Conservation (phyloP, 192 early-diverging fungal genomes). For the Neocallimastix lanati region DNA sequence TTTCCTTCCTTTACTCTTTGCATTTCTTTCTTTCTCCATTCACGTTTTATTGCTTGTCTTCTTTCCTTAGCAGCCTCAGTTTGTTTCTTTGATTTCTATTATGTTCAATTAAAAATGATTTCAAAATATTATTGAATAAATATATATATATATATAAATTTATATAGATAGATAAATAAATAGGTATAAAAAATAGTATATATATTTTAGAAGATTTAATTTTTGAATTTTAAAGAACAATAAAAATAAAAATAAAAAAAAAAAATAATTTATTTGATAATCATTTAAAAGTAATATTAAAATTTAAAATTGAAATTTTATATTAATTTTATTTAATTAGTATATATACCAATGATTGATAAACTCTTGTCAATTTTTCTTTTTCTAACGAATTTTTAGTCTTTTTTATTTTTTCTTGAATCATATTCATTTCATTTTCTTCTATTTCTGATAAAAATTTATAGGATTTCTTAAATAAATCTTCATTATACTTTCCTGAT, state of each 20-base stretch:
- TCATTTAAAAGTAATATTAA: background rate
- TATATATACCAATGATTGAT: constrained; percentile 48
- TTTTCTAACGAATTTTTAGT: constrained; percentile 42
- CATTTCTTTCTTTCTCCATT: constrained; percentile 62
- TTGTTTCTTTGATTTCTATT: constrained; percentile 15
- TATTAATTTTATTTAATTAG: too few relatives aligned
- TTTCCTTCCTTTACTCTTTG: constrained; percentile 74
- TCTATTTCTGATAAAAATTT: constrained; percentile 68
- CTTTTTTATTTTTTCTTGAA: constrained; percentile 44
- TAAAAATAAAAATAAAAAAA: too few relatives aligned
- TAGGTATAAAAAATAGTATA: too few relatives aligned
- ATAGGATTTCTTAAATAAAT: constrained; percentile 83
- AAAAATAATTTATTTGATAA: too few relatives aligned
- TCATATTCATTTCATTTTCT: constrained; percentile 46
- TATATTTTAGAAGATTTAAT: too few relatives aligned
- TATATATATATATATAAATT: background rate
- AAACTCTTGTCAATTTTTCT: constrained; percentile 30
- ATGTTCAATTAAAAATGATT: constrained; percentile 2
- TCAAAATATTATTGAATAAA: constrained; percentile 10
- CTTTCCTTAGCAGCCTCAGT: constrained; percentile 25
- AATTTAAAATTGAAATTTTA: too few relatives aligned
- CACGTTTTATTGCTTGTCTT: constrained; percentile 44
- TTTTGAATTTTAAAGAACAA: too few relatives aligned
- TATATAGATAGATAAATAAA: too few relatives aligned
- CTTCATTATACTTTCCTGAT: constrained; percentile 77